phyloP scores from a whole-genome alignment of 169 alveolate species.

The Plasmodium gaboni region DNA sequence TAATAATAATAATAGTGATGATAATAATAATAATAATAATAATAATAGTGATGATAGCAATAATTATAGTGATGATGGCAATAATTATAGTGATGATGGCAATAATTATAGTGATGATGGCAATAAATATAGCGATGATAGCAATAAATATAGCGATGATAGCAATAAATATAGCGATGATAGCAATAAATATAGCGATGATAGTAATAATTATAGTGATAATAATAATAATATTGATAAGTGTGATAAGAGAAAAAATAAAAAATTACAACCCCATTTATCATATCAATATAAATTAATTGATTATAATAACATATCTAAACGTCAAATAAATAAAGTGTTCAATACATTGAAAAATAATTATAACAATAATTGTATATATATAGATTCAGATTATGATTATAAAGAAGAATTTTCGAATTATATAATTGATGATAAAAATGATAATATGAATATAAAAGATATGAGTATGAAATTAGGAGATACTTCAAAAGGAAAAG shows the following conservation, averaged over 20 bases:
- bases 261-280: conserved; percentile 59
- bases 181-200: neutral
- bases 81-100: neutral
- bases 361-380: conserved; percentile 35
- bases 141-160: neutral
- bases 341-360: conserved; percentile 30
- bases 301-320: conserved; percentile 71
- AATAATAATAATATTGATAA: neutral
- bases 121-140: neutral
- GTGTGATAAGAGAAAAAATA: neutral
- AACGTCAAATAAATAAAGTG: conserved; percentile 42
- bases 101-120: neutral
- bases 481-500: conserved; percentile 12
- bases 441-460: neutral
- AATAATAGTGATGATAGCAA: neutral
- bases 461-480: conserved; percentile 15
- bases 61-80: neutral
- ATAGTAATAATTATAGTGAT: neutral
- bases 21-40: neutral
- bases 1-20: neutral
- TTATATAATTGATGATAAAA: conserved; percentile 17
- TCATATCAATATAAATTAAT: conserved; percentile 58
- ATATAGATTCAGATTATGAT: conserved; percentile 52
- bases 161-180: neutral
- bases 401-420: conserved; percentile 40